phyloP scores from a whole-genome alignment of 75 land plant genomes.

The Pinus tabuliformis region DNA sequence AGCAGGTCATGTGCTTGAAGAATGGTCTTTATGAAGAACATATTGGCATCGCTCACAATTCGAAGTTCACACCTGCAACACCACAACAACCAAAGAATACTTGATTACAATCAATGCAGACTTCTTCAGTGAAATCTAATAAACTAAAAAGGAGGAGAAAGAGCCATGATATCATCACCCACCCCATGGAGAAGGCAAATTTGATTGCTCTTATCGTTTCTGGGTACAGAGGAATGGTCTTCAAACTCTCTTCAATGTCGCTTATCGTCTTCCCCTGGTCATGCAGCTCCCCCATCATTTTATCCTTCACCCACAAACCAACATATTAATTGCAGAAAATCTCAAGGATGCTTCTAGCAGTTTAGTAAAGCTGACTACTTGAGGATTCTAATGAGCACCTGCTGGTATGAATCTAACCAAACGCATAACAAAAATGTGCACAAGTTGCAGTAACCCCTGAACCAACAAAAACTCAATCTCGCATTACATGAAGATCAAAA shows the following conservation, averaged over 20 bases:
- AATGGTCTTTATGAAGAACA: slow-evolving; percentile 68
- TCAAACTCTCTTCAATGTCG: slow-evolving; percentile 57
- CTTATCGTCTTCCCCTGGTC: slow-evolving; percentile 56
- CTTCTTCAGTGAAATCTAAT: background rate
- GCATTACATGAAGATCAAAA: background rate
- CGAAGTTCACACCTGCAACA: slow-evolving; percentile 68
- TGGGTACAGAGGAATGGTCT: slow-evolving; percentile 42
- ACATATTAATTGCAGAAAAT: background rate
- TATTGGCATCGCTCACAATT: slow-evolving; percentile 82
- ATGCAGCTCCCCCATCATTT: slow-evolving; percentile 78
- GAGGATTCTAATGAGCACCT: no score
- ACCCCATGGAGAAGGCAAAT: slow-evolving; percentile 67
- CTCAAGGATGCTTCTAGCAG: no score
- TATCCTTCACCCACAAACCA: slow-evolving; percentile 49
- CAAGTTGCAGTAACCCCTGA: background rate
- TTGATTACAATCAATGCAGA: background rate
- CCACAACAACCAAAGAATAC: background rate
- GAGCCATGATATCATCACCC: background rate
- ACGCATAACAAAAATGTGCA: background rate
- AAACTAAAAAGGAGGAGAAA: background rate
- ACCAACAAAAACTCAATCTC: background rate
- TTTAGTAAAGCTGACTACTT: no score
- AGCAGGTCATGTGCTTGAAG: slow-evolving; percentile 54
- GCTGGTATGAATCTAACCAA: no score
- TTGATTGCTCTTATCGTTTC: slow-evolving; percentile 48